Evolutionary conservation across 306 rosid species (phyloP), one percentile per base, ranked within the genome.

Genomic region (Cucurbita argyrosperma): DNA sequence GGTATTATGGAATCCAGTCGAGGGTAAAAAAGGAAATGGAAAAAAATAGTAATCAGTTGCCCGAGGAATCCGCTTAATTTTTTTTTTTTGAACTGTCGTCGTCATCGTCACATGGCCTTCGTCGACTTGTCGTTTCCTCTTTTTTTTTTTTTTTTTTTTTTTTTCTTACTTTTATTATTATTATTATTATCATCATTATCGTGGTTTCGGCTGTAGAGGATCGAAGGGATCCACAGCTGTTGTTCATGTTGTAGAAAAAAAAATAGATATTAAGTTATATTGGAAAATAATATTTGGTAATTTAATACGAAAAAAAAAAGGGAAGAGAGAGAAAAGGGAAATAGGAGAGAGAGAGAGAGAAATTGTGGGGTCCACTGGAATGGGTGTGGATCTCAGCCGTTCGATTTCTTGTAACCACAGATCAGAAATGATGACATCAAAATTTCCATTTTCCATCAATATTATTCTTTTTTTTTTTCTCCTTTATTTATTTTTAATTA

Each of bases 1-100:
- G 92, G 43, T 92, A 92, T 87, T 92, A 92, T 37, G 96, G 98
- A 45, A 81, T 90, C 2, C 87, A 90, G 4, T 9, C 81, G 7
- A 87, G 91, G 90, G 81, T 78, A 39, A 88, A 85, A 84, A 83
- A 50, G 92, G 95, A 79, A 85, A 76, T 0, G 6, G 84, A 19
- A 0, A 10, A 7, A 18, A 51, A 9, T 63, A 49, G 10, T 60
- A 63, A 10, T 62, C 81, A 65, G 12, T 79, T 30, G 1, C 84
- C 88, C 87, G 89, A 81, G 63, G 85, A 83, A 74, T 88, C 97
- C 81, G 84, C 85, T 74, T 91, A 83, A 91, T 83, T 63, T 61
- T 61, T 15, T 35, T 35, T 60, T 35, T 13, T 35, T 7, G 0
- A 7, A 7, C 5, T 60, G 62, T 68, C 56, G 60, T 42, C 72